phyloP scores from a whole-genome alignment of 305 asterid species.

The Fraxinus paxiana region DNA sequence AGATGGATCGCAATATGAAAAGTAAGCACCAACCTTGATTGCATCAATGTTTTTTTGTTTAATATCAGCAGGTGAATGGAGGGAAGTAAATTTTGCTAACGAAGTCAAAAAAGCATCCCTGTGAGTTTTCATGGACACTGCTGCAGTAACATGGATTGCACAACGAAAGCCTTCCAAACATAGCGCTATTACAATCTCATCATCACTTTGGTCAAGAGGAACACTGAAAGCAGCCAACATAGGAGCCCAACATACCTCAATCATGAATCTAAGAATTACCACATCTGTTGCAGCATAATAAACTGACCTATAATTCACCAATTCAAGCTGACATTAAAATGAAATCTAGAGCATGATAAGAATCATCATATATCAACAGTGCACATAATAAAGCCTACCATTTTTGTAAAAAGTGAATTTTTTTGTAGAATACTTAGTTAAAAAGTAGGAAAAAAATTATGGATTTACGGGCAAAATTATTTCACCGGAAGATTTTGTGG shows the following conservation, averaged over 20 bases:
- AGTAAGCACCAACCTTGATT: constrained; percentile 65
- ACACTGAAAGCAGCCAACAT: constrained; percentile 99
- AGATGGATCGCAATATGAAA: neutral
- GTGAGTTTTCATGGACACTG: constrained; percentile 97
- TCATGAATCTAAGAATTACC: constrained; percentile 90
- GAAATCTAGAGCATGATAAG: constrained; percentile 14
- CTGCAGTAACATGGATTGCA: constrained; percentile 96
- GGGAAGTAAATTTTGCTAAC: constrained; percentile 92
- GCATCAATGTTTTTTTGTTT: constrained; percentile 93
- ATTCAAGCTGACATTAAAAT: constrained; percentile 33
- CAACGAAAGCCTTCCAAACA: constrained; percentile 87
- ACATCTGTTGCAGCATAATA: constrained; percentile 96
- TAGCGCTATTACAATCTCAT: constrained; percentile 63
- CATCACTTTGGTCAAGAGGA: constrained; percentile 94
- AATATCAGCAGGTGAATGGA: constrained; percentile 97
- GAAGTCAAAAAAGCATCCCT: constrained; percentile 97
- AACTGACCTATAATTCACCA: constrained; percentile 71
- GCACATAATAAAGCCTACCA: constrained; percentile 1
- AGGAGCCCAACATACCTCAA: constrained; percentile 99
- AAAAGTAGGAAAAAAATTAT: neutral
- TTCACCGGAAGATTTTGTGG: neutral
- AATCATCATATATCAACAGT: constrained; percentile 19
- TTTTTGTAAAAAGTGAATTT: neutral
- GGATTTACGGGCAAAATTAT: neutral
- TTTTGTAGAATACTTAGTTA: neutral